Evolutionary conservation across 1,284 basidiomycete genomes (phyloP), one percentile per base, ranked within the genome.

Genomic region (Rhodotorula sp.): DNA sequence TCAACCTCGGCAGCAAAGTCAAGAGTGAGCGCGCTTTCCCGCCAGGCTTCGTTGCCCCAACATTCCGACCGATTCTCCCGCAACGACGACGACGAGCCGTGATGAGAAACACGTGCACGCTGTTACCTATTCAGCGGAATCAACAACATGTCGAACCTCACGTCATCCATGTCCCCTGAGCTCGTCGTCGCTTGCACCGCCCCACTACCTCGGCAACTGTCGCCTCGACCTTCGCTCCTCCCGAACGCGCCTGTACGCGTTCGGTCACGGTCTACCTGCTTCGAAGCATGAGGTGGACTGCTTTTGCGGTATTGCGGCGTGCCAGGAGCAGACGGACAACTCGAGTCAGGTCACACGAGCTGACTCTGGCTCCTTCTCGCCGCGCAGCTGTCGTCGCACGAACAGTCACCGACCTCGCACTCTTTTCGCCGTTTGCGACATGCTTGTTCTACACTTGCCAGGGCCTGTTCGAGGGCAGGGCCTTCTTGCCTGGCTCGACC

Each of bases 371-470:
- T 5, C 3, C 1, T 46, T 25, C 14, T n/a, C 19, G 49, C 25
- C 25, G 4, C 19, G 44, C 49, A 79, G 78, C 78, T 23, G 71
- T 73, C n/a, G 56, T 72, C 34, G 67, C 76, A 9, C 68, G 79
- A 7, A 71, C 75, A 4, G 61, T 66, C 1, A 73, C 75, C 46
- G 78, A 80, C 71, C 73, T 77, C 55, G 34, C 67, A 25, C 50
- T 75, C 59, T 80, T 80, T 62, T 73, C 77, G 16, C 78, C 79
- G 0, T 78, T 78, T 61, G 71, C 77, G 16, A 78, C 77, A 14
- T 72, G 69, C 41, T 71, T 77, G 54, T 80, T 78, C 67, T 80
- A 78, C 66, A 46, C 60, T 21, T 74, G 64, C 19, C 77, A 78
- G 52, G 78, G 79, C 7, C 25, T 68, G 21, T 67, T 78, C 49